Conservation (phyloP, 2,329 filamentous ascomycete genomes). For the Macroventuria anomochaeta region DNA sequence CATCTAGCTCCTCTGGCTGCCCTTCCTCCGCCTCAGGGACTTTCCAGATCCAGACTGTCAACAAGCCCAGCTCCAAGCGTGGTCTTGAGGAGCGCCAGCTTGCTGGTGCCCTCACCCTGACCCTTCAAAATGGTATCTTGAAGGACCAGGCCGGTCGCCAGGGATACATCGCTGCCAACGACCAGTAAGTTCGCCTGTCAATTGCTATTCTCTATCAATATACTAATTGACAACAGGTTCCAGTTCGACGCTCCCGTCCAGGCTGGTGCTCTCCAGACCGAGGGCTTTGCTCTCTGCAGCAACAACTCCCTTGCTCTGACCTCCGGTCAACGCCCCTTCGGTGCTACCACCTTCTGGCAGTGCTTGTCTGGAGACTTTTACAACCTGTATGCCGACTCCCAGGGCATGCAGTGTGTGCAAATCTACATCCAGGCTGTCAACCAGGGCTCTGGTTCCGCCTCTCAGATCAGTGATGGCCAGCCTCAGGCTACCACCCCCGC, state of each 20-base stretch:
- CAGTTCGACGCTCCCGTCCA: constrained; percentile 59
- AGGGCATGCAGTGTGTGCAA: constrained; percentile 70
- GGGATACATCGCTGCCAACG: constrained; percentile 81
- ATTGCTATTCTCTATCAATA: not conserved
- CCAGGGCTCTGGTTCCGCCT: constrained; percentile 17
- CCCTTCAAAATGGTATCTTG: constrained; percentile 68
- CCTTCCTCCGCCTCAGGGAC: constrained; percentile 56
- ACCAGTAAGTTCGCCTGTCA: constrained; percentile 58
- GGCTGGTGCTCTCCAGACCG: constrained; percentile 71
- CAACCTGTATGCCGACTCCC: constrained; percentile 79
- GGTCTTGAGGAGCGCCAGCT: constrained; percentile 38
- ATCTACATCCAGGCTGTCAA: constrained; percentile 40
- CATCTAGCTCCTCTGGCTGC: constrained; percentile 61
- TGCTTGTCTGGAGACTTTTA: constrained; percentile 78
- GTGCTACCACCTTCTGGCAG: constrained; percentile 72
- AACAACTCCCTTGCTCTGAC: constrained; percentile 74
- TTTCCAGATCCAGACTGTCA: constrained; percentile 67
- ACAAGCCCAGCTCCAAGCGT: constrained; percentile 33
- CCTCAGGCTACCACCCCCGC: constrained; percentile 25
- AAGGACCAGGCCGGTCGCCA: constrained; percentile 70
- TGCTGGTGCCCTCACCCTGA: constrained; percentile 62
- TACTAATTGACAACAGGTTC: constrained; percentile 40
- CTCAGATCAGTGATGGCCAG: constrained; percentile 35
- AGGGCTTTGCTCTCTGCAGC: constrained; percentile 74
- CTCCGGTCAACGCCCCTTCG: constrained; percentile 25